phyloP scores from a whole-genome alignment of 257 asterid species.

The Leptodermis oblonga region DNA sequence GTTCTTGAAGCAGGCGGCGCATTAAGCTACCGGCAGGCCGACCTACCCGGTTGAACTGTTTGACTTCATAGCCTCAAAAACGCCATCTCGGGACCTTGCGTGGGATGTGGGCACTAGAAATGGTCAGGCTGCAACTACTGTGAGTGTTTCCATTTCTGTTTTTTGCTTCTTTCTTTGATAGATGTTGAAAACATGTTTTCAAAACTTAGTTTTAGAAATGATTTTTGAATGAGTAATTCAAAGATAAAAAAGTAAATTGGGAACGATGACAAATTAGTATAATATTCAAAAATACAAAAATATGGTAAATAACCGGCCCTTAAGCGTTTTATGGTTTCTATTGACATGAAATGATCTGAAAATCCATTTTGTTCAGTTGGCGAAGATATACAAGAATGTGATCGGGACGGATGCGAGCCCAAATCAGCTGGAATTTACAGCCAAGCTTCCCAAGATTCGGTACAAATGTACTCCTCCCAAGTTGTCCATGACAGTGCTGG shows the following conservation, averaged over 20 bases:
- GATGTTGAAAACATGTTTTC: too few relatives aligned
- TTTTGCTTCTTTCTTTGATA: too few relatives aligned
- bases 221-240: too few relatives aligned
- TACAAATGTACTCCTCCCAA: constrained; percentile 54
- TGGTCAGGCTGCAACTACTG: constrained; percentile 18
- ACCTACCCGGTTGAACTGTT: constrained; percentile 6
- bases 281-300: too few relatives aligned
- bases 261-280: too few relatives aligned
- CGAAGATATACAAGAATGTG: constrained; percentile 45
- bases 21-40: constrained; percentile 6
- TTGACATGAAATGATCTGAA: too few relatives aligned
- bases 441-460: constrained; percentile 45
- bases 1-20: constrained; percentile 17
- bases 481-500: constrained; percentile 48
- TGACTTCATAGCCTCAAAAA: constrained; percentile 6
- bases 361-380: too few relatives aligned
- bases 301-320: too few relatives aligned
- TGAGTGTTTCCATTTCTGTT: not conserved
- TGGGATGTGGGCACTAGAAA: constrained; percentile 25
- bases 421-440: constrained; percentile 56
- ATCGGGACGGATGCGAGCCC: constrained; percentile 68
- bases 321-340: too few relatives aligned
- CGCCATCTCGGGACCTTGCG: constrained; percentile 6
- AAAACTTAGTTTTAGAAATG: too few relatives aligned
- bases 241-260: too few relatives aligned